Conservation (phyloP, 2,329 filamentous ascomycete genomes). For the Cladosporium cucumerinum region DNA sequence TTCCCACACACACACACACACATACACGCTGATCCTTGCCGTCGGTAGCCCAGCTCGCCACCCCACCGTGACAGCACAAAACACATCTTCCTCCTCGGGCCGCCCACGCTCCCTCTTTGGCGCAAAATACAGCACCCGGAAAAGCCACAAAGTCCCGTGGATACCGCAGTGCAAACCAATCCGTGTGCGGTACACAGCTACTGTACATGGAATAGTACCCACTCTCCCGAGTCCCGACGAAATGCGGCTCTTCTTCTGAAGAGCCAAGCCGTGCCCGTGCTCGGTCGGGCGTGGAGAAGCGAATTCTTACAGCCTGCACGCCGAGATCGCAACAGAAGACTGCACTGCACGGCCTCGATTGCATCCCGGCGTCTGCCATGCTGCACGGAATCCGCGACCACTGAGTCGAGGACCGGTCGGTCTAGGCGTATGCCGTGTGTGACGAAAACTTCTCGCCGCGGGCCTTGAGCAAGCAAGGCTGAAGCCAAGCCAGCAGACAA, state of each 20-base stretch:
- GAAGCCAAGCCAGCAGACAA: not conserved
- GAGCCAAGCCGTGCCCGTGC: not conserved
- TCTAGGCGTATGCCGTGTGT: not conserved
- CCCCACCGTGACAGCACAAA: not conserved
- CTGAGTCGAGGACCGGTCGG: not conserved
- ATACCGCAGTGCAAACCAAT: not conserved
- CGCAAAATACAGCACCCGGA: not conserved
- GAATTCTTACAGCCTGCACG: not conserved
- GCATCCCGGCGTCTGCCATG: not conserved
- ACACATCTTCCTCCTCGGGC: not conserved
- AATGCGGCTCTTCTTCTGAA: conserved; percentile 1
- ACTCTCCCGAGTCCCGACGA: conserved; percentile 2
- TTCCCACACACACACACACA: not conserved
- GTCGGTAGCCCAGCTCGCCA: not conserved
- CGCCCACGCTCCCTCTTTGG: not conserved
- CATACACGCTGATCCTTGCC: not conserved
- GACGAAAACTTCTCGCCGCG: not conserved
- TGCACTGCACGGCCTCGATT: not conserved
- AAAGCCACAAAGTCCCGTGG: not conserved
- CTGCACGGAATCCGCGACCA: not conserved
- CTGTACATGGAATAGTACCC: not conserved
- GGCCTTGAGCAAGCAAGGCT: not conserved
- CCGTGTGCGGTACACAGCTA: not conserved
- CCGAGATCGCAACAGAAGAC: not conserved
- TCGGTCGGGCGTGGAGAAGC: conserved; percentile 1